phyloP scores from a whole-genome alignment of 768 basidiomycete species.

The Clathrus columnatus region DNA sequence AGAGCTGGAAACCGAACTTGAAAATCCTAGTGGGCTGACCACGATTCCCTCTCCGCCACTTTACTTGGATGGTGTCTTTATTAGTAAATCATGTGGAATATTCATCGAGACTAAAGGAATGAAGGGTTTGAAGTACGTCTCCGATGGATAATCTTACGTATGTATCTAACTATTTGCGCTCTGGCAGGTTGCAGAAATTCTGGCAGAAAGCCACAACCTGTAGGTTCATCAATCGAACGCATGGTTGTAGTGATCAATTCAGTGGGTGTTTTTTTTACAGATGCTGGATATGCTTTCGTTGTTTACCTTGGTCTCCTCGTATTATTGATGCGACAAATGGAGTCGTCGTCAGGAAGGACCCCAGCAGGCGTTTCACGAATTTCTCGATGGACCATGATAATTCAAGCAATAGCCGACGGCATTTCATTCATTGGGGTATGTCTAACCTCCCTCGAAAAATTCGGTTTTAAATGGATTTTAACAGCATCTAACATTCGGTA shows the following conservation, averaged over 20 bases:
- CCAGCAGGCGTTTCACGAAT: slow-evolving; percentile 71
- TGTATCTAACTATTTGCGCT: background rate
- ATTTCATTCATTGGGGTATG: slow-evolving; percentile 70
- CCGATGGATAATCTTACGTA: slow-evolving; percentile 26
- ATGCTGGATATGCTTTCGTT: slow-evolving; percentile 63
- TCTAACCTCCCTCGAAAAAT: background rate
- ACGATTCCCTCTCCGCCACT: slow-evolving; percentile 50
- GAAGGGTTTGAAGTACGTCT: slow-evolving; percentile 55
- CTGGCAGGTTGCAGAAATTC: slow-evolving; percentile 46
- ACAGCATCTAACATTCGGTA: slow-evolving; percentile 77
- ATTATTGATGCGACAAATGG: slow-evolving; percentile 66
- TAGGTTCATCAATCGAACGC: background rate
- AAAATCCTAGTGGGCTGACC: slow-evolving; percentile 63
- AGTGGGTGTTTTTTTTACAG: slow-evolving; percentile 28
- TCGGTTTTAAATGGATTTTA: background rate
- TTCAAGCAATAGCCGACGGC: slow-evolving; percentile 71
- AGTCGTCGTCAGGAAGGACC: slow-evolving; percentile 49
- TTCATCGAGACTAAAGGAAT: slow-evolving; percentile 58
- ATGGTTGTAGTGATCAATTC: slow-evolving; percentile 2
- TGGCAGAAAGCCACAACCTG: slow-evolving; percentile 69
- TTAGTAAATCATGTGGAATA: slow-evolving; percentile 77
- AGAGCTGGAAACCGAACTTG: slow-evolving; percentile 66
- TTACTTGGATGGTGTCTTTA: slow-evolving; percentile 50
- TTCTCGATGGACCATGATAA: slow-evolving; percentile 75
- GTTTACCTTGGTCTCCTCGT: slow-evolving; percentile 58